Conservation (phyloP, 1,139 yeast species). For the Kodamaea suecica region DNA sequence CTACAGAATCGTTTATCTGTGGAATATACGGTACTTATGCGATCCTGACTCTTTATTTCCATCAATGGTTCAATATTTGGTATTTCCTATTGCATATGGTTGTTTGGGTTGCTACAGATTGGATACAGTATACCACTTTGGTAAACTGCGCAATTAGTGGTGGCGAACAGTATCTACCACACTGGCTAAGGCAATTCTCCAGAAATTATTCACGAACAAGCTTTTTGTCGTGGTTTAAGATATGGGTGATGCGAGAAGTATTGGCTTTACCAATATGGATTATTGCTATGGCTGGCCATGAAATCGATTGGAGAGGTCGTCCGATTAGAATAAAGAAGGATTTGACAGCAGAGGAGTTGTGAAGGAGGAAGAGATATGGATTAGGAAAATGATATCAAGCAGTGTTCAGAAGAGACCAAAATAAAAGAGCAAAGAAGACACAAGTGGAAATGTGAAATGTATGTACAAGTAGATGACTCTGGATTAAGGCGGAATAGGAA, state of each 20-base stretch:
- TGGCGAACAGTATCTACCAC: slow-evolving; percentile 5
- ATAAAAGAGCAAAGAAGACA: no score
- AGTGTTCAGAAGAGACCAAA: no score
- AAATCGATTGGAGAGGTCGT: slow-evolving; percentile 78
- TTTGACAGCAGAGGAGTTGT: slow-evolving; percentile 69
- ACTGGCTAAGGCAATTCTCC: slow-evolving; percentile 6
- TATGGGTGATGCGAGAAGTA: slow-evolving; percentile 68
- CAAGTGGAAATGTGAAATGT: no score
- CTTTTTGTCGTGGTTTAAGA: slow-evolving; percentile 12
- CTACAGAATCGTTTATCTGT: slow-evolving; percentile 72
- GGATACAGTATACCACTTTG: slow-evolving; percentile 52
- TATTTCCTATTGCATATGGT: slow-evolving; percentile 53
- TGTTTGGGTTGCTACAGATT: slow-evolving; percentile 66
- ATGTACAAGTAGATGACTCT: no score
- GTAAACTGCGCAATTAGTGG: slow-evolving; percentile 24
- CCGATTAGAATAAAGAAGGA: slow-evolving; percentile 73
- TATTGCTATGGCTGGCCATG: slow-evolving; percentile 73
- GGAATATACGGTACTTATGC: slow-evolving; percentile 69
- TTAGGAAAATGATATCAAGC: neutral
- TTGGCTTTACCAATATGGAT: slow-evolving; percentile 86
- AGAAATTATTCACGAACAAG: neutral
- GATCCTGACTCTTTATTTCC: slow-evolving; percentile 45
- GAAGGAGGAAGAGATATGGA: slow-evolving; percentile 1
- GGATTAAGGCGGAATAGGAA: no score
- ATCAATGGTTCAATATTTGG: slow-evolving; percentile 28